phyloP scores from a whole-genome alignment of 2,329 filamentous ascomycete genomes.

The Colletotrichum eremochloae region DNA sequence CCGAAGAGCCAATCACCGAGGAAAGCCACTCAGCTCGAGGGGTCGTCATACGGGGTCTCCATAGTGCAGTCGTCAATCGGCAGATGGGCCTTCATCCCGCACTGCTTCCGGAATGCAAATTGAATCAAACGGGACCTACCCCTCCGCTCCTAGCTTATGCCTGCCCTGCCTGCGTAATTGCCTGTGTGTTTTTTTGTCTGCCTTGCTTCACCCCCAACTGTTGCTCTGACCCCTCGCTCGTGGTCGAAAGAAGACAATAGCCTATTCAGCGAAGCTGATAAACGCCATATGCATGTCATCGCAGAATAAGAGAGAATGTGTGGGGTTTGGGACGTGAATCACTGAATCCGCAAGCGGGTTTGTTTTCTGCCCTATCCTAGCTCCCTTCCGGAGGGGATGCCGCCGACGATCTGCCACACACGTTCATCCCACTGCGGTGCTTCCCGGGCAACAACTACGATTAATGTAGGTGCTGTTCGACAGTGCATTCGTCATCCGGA shows the following conservation, averaged over 20 bases:
- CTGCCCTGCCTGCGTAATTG: background rate
- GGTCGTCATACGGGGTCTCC: conserved; percentile 25
- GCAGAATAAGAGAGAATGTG: background rate
- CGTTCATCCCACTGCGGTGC: background rate
- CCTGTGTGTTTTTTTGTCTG: background rate
- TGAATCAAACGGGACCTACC: conserved; percentile 14
- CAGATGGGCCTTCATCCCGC: background rate
- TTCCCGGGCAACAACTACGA: background rate
- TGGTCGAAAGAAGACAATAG: background rate
- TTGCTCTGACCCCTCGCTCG: background rate
- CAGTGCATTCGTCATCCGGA: background rate
- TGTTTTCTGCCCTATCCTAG: background rate
- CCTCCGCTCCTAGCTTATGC: conserved; percentile 16
- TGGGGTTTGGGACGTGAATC: background rate
- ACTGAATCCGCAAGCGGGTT: background rate
- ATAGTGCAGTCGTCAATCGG: conserved; percentile 37
- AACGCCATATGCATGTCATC: background rate
- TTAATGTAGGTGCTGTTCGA: too few relatives aligned
- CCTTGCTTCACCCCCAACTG: background rate
- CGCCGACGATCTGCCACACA: background rate
- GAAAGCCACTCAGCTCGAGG: background rate
- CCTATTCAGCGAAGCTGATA: background rate
- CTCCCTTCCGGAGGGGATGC: background rate
- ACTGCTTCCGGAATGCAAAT: background rate
- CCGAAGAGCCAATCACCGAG: background rate